Evolutionary conservation across 495 filamentous ascomycete species (phyloP).

Genomic region (Neurospora discreta): DNA sequence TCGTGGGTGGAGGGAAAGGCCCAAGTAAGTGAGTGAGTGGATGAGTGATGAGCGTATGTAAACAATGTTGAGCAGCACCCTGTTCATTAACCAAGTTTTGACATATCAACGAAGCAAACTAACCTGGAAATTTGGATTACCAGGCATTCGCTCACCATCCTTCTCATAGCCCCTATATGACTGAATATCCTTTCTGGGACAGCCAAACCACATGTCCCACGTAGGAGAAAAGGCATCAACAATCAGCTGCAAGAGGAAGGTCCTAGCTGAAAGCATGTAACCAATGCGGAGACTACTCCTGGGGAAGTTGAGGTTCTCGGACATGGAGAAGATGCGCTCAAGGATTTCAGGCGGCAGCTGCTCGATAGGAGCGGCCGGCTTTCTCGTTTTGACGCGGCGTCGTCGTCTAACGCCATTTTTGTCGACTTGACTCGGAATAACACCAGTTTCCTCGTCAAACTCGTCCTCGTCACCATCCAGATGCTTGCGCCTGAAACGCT

Average conservation of each 20-base stretch:
- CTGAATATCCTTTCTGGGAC: background rate
- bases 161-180: slow-evolving; percentile 1
- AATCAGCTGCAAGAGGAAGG: slow-evolving; percentile 18
- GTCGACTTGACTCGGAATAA: background rate
- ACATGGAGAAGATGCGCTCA: slow-evolving; percentile 29
- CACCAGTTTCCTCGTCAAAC: background rate
- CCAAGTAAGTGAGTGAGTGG: too few species aligned
- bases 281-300: slow-evolving; percentile 26
- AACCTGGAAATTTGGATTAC: slow-evolving; percentile 27
- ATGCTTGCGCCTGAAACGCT: background rate
- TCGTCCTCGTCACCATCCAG: background rate
- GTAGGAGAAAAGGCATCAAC: slow-evolving; percentile 25
- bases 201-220: slow-evolving; percentile 26
- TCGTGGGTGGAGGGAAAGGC: too few species aligned
- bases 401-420: background rate
- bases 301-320: slow-evolving; percentile 28
- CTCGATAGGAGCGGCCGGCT: slow-evolving; percentile 21
- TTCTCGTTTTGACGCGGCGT: slow-evolving; percentile 6
- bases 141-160: slow-evolving; percentile 8
- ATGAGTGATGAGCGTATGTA: background rate
- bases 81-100: background rate
- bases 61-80: background rate
- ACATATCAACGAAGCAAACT: background rate
- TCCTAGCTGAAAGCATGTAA: slow-evolving; percentile 17
- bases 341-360: slow-evolving; percentile 30